A percentile compares a stretch with the other conserved stretches of the same genome.
Conservation (phyloP, 306 rosid species). For the Erythrophleum fordii region DNA sequence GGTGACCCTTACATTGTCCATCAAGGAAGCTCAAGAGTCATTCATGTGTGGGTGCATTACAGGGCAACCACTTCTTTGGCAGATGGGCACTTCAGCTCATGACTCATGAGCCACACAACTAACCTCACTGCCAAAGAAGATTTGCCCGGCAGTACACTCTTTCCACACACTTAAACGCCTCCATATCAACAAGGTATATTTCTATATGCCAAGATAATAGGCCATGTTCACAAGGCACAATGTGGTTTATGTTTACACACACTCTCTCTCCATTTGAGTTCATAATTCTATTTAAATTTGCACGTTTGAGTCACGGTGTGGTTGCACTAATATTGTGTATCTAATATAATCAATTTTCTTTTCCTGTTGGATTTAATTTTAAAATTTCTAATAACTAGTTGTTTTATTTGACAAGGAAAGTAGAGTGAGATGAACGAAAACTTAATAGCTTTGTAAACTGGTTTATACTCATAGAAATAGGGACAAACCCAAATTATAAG, state of each 20-base stretch:
- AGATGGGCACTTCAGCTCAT: constrained; percentile 4
- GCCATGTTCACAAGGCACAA: not conserved
- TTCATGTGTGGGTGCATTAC: constrained; percentile 48
- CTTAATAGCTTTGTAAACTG: no score
- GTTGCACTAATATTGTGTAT: not conserved
- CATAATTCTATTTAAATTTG: not conserved
- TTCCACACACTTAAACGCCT: not conserved
- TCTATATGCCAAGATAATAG: not conserved
- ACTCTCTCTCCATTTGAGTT: not conserved
- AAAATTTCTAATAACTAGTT: no score
- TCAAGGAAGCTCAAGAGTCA: not conserved
- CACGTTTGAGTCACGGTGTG: not conserved
- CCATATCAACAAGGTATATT: not conserved
- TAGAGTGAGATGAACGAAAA: no score
- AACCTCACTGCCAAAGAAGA: constrained; percentile 64
- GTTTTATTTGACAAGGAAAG: no score
- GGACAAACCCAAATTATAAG: no score
- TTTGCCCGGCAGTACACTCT: constrained; percentile 57
- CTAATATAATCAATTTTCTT: no score
- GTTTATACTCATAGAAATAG: no score
- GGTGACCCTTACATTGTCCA: not conserved
- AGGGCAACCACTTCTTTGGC: constrained; percentile 59
- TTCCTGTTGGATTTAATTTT: no score
- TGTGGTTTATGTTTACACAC: not conserved
- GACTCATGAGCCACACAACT: not conserved